These are phyloP conservation scores for Auricularia cornea DNA, from an alignment of 768 basidiomycete genomes.

Conservation along the genomic window DNA sequence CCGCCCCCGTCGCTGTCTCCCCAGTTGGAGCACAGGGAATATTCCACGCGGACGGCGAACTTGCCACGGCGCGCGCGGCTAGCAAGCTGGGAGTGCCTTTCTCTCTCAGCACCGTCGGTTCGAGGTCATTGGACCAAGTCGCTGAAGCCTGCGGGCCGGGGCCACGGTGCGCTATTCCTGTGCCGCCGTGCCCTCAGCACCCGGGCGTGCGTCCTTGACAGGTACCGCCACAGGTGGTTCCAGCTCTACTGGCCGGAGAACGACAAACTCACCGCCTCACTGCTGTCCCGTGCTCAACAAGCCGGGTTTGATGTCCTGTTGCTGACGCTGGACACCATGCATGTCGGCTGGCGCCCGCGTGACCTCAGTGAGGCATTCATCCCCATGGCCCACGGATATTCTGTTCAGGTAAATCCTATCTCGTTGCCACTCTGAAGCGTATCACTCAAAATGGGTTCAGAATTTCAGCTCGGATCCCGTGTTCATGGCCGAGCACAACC, in stretches of 20 bases:
- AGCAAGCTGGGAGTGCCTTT: slow-evolving; percentile 54
- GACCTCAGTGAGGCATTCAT: slow-evolving; percentile 58
- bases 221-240: slow-evolving; percentile 54
- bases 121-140: slow-evolving; percentile 66
- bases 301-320: slow-evolving; percentile 53
- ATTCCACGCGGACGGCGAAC: slow-evolving; percentile 61
- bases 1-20: background rate
- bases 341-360: slow-evolving; percentile 68
- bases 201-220: slow-evolving; percentile 15
- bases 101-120: slow-evolving; percentile 68
- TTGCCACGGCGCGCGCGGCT: slow-evolving; percentile 61
- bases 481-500: slow-evolving; percentile 33
- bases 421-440: background rate
- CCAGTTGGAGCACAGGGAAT: slow-evolving; percentile 50
- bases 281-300: slow-evolving; percentile 57
- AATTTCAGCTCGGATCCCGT: slow-evolving; percentile 50
- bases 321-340: slow-evolving; percentile 72
- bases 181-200: background rate
- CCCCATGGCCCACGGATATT: slow-evolving; percentile 55
- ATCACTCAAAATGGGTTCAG: background rate
- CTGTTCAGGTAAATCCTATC: slow-evolving; percentile 47
- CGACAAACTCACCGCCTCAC: slow-evolving; percentile 52
- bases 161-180: background rate
- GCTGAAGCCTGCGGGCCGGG: slow-evolving; percentile 53
- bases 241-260: slow-evolving; percentile 64